Base-by-base conservation (phyloP, 192 early-diverging fungal genomes). In the Coemansia sp. region DNA sequence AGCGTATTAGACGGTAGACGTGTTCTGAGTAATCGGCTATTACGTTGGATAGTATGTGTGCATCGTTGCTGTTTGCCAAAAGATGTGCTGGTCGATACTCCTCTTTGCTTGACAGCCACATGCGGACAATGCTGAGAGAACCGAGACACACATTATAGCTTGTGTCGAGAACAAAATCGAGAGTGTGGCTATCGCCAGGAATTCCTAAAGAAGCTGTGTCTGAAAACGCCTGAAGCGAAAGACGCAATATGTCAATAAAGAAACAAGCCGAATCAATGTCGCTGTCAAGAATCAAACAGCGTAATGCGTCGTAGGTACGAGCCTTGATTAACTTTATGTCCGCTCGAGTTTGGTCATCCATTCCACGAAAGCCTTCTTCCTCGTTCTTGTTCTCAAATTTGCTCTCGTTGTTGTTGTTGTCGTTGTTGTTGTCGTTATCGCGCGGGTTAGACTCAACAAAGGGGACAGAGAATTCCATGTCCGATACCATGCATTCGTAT, bases 51-150 rank as follows among this genome's bases (percentile, higher is more conserved):
- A 72, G 51, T 8, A 45, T 33, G 9, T 41, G 18, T 0, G 15
- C 43, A 16, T 64, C 20, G 35, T 48, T 45, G 2, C 44, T 34
- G 18, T 49, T 23, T 0, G 44, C 12, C 12, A 64, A 30, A 35
- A 82, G 45, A 60, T 76, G 74, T 2, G 60, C 51, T 6, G 79
- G 79, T 18, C 74, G 74, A 57, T 82, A 66, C 44, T 73, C 74
- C 35, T 76, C 74, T 45, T 71, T 76, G 64, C 71, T 68, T 33
- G 48, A 23, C 43, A 82, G 38, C 79, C 79, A 82, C 23, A 82
- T 38, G 1, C 79, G 70, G 18, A 82, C 59, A 12, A 76, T 30
- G 0, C 71, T 82, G 16, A 82, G 58, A 4, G 74, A 69, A 10
- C 74, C 74, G 12, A 82, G 43, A 14, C 74, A 70, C 6, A 62